These are phyloP conservation scores for Polygonum maritimum DNA, from an alignment of 148 eudicot genomes.

Conservation along the genomic window DNA sequence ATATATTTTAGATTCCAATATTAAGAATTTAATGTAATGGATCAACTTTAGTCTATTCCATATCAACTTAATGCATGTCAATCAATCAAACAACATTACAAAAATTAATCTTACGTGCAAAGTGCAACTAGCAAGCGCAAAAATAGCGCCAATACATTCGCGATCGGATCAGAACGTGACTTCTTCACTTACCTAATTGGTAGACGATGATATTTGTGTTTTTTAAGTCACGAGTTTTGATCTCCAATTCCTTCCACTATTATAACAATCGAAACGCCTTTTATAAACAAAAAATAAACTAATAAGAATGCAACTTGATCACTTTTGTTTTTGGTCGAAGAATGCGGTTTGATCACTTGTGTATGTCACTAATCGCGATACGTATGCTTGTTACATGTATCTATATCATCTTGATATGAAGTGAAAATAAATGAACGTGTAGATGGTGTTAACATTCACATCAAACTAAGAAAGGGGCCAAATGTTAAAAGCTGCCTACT, in stretches of 20 bases:
- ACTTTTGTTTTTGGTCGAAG: too few relatives aligned
- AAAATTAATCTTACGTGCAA: background rate
- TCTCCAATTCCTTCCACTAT: too few relatives aligned
- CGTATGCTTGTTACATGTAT: background rate
- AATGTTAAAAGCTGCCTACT: background rate
- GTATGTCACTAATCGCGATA: background rate
- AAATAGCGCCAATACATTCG: background rate
- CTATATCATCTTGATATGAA: background rate
- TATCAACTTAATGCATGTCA: background rate
- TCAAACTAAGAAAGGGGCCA: background rate
- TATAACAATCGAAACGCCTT: too few relatives aligned
- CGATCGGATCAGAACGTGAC: background rate
- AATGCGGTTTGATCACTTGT: background rate
- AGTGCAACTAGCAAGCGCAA: background rate
- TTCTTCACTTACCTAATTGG: background rate
- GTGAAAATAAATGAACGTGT: background rate
- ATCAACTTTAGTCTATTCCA: background rate
- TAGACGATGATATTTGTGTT: too few relatives aligned
- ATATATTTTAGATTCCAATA: background rate
- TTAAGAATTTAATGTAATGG: background rate
- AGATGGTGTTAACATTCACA: background rate
- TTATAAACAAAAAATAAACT: too few relatives aligned
- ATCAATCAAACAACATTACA: background rate
- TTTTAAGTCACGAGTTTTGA: too few relatives aligned
- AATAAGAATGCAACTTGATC: too few relatives aligned